phyloP scores from a whole-genome alignment of 2,329 filamentous ascomycete species.

The Rhynchosporium agropyri region DNA sequence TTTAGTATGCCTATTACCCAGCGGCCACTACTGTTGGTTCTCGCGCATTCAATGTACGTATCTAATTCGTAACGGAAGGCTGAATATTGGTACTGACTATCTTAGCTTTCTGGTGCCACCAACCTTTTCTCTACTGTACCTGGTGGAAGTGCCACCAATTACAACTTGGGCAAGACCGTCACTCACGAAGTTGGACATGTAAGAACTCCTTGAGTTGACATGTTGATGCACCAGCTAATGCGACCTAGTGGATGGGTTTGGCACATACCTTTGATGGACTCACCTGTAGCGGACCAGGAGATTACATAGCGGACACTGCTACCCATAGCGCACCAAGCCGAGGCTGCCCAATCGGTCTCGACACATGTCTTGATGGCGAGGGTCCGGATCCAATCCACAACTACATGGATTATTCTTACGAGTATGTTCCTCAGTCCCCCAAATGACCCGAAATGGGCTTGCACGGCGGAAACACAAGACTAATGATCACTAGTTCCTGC shows the following conservation, averaged over 20 bases:
- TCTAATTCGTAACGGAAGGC: background rate
- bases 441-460: background rate
- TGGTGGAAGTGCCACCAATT: slow-evolving; percentile 42
- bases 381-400: slow-evolving; percentile 43
- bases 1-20: slow-evolving; percentile 8
- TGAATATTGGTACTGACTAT: background rate
- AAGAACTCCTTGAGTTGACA: background rate
- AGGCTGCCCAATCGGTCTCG: slow-evolving; percentile 48
- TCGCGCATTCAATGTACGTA: slow-evolving; percentile 7
- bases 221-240: background rate
- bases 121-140: slow-evolving; percentile 45
- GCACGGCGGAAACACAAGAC: background rate
- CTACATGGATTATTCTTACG: slow-evolving; percentile 46
- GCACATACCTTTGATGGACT: slow-evolving; percentile 51
- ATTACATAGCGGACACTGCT: slow-evolving; percentile 48
- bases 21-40: background rate
- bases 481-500: slow-evolving; percentile 39
- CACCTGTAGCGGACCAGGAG: slow-evolving; percentile 45
- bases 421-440: slow-evolving; percentile 31
- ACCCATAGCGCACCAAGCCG: slow-evolving; percentile 41
- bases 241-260: slow-evolving; percentile 48
- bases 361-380: slow-evolving; percentile 36
- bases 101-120: slow-evolving; percentile 43
- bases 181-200: slow-evolving; percentile 51
- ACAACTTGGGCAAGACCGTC: slow-evolving; percentile 46